These are phyloP conservation scores for Penicillium longicatenatum DNA, from an alignment of 495 filamentous ascomycete genomes.

Conservation along the genomic window DNA sequence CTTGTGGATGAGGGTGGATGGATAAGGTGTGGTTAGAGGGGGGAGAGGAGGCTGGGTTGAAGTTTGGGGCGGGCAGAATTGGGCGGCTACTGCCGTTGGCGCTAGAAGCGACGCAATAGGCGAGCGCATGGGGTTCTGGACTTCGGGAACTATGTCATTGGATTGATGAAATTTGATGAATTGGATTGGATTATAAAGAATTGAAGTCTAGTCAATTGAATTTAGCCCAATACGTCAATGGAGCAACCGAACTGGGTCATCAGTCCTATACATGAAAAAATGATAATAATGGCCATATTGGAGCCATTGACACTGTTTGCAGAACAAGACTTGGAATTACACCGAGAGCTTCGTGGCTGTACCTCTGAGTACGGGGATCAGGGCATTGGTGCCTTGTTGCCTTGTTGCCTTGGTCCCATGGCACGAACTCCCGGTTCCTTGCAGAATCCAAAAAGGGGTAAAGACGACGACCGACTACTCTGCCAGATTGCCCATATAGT, in stretches of 20 bases:
- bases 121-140: conserved; percentile 28
- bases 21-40: conserved; percentile 13
- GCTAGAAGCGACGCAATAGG: conserved; percentile 42
- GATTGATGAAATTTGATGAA: neutral
- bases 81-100: conserved; percentile 37
- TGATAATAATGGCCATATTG: neutral
- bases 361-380: neutral
- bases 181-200: neutral
- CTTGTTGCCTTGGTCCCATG: conserved; percentile 5
- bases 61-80: conserved; percentile 30
- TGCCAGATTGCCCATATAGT: too few relatives aligned
- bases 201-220: too few relatives aligned
- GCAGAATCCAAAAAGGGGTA: conserved; percentile 3
- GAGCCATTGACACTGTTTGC: neutral
- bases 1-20: conserved; percentile 9
- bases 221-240: too few relatives aligned
- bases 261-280: neutral
- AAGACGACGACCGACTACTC: neutral
- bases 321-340: neutral
- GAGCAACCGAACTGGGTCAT: too few relatives aligned
- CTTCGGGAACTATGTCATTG: neutral
- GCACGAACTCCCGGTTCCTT: neutral
- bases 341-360: neutral
- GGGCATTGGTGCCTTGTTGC: conserved; percentile 5
- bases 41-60: conserved; percentile 33